phyloP scores from a whole-genome alignment of 331 rosid genomes.

The Arachis monticola region DNA sequence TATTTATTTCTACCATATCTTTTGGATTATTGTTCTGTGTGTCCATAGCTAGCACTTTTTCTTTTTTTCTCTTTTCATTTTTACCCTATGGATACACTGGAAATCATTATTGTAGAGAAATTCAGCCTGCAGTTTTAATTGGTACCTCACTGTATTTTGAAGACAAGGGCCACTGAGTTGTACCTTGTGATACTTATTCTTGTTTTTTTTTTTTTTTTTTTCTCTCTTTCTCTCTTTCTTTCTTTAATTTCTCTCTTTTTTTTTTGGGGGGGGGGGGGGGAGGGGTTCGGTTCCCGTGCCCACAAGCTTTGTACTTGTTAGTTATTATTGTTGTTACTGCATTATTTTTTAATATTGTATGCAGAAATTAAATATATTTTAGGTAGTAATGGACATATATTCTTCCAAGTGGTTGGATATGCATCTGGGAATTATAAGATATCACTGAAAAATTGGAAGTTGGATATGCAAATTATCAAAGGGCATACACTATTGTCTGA shows the following conservation, averaged over 20 bases:
- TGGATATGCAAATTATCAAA: constrained; percentile 45
- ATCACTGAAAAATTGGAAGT: constrained; percentile 54
- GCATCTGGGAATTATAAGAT: constrained; percentile 34
- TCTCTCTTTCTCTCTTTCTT: too few species aligned
- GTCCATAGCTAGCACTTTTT: not conserved
- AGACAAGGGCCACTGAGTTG: not conserved
- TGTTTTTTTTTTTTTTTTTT: not conserved
- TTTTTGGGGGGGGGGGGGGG: not conserved
- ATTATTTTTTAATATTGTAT: constrained; percentile 21
- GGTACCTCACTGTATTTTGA: constrained; percentile 25
- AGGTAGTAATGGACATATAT: constrained; percentile 24
- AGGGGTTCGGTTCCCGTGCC: constrained; percentile 33
- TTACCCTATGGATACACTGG: not conserved
- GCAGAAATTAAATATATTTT: constrained; percentile 33
- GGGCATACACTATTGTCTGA: constrained; percentile 36
- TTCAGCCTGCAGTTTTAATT: constrained; percentile 9
- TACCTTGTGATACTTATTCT: constrained; percentile 9
- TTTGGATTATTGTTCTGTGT: constrained; percentile 8
- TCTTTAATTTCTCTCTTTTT: too few species aligned
- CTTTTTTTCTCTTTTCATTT: not conserved
- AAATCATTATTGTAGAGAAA: not conserved
- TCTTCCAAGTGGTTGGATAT: constrained; percentile 47
- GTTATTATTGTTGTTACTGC: not conserved
- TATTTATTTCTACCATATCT: constrained; percentile 5
- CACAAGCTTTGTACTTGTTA: constrained; percentile 32